Conservation (phyloP, 345 rosid species). For the Kernera saxatilis region DNA sequence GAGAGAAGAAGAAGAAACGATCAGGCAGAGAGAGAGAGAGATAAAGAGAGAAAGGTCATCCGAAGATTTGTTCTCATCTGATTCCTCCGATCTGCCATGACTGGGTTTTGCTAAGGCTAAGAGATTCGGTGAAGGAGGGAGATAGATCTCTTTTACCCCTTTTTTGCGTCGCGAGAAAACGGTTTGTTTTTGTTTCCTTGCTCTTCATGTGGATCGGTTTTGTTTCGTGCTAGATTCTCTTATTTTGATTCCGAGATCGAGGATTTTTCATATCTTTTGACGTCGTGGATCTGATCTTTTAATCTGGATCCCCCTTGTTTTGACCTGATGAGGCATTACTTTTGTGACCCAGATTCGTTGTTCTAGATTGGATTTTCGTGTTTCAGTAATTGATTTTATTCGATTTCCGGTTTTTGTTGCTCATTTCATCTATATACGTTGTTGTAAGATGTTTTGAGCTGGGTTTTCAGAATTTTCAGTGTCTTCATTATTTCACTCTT, state of each 20-base stretch:
- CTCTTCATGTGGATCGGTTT: conserved; percentile 1
- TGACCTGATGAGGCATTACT: not conserved
- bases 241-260: not conserved
- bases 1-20: conserved; percentile 13
- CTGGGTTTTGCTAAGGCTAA: not conserved
- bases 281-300: conserved; percentile 10
- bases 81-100: conserved; percentile 25
- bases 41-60: conserved; percentile 3
- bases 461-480: not conserved
- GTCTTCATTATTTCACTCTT: not conserved
- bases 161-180: not conserved
- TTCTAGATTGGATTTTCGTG: not conserved
- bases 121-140: conserved; percentile 4
- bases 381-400: not conserved
- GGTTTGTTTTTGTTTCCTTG: conserved; percentile 5
- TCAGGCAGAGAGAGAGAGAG: not conserved
- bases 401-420: not conserved
- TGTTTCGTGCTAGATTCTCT: conserved; percentile 4
- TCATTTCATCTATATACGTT: not conserved
- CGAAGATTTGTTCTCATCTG: conserved; percentile 3
- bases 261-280: not conserved
- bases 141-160: conserved; percentile 14
- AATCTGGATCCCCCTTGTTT: not conserved
- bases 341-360: conserved; percentile 8
- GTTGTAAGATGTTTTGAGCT: not conserved